A percentile compares a stretch with the other conserved stretches of the same genome.
Evolutionary conservation across 768 basidiomycete species (phyloP).

Genomic region (Tylopilus sp.): DNA sequence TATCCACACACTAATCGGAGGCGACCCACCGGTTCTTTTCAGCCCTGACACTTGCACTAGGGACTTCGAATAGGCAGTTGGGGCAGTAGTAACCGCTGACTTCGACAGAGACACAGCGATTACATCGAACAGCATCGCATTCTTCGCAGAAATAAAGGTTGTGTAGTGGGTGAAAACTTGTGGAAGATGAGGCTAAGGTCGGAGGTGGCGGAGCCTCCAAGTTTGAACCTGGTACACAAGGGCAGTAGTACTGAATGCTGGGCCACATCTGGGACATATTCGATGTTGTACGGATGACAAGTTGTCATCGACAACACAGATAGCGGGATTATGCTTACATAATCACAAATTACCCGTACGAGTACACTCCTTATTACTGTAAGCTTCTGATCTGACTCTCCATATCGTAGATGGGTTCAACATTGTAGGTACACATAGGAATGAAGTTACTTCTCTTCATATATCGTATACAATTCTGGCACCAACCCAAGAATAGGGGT

Average conservation of each 20-base stretch:
- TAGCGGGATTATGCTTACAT: conserved; percentile 1
- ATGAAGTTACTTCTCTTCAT: not conserved
- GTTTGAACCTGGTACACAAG: conserved; percentile 55
- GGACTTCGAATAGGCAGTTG: conserved; percentile 97
- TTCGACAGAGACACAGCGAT: conserved; percentile 88
- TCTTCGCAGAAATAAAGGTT: conserved; percentile 96
- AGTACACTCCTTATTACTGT: too few relatives aligned
- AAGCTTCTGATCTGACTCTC: too few relatives aligned
- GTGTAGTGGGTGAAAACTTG: conserved; percentile 80
- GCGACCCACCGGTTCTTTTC: conserved; percentile 86
- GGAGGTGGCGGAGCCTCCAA: conserved; percentile 61
- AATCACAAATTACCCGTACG: conserved; percentile 9
- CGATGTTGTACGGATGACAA: not conserved
- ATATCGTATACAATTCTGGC: conserved; percentile 63
- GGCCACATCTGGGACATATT: conserved; percentile 37
- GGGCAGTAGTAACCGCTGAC: conserved; percentile 98
- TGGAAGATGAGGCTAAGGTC: conserved; percentile 70
- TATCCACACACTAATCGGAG: not conserved
- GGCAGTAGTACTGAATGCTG: conserved; percentile 63
- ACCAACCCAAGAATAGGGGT: conserved; percentile 86
- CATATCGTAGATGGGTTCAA: conserved; percentile 57
- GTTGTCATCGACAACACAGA: not conserved
- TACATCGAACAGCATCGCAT: conserved; percentile 93
- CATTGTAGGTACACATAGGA: conserved; percentile 4
- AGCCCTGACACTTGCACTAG: conserved; percentile 94